Conservation (phyloP, 257 asterid genomes). For the Hygrophila difformis region DNA sequence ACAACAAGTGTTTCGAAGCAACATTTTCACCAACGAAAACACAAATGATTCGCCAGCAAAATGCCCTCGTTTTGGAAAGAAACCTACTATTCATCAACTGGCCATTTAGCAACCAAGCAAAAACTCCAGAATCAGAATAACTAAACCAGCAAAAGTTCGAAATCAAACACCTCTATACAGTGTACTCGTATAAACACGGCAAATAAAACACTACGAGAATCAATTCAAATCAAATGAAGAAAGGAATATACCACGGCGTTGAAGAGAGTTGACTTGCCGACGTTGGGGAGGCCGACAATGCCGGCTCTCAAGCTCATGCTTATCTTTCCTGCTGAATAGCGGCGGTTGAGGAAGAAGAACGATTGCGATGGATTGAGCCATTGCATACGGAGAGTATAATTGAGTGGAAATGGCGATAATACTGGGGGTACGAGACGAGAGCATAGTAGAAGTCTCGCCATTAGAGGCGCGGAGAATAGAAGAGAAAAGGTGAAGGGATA, state of each 20-base stretch:
- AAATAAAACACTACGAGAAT: neutral
- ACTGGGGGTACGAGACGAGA: slow-evolving; percentile 57
- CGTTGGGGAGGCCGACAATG: slow-evolving; percentile 97
- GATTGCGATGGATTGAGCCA: slow-evolving; percentile 41
- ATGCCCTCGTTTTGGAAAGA: neutral
- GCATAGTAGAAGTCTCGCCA: slow-evolving; percentile 61
- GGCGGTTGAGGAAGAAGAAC: slow-evolving; percentile 33
- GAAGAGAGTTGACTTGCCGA: slow-evolving; percentile 94
- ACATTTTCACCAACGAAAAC: too few species aligned
- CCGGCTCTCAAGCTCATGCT: slow-evolving; percentile 94
- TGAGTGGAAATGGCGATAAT: slow-evolving; percentile 32
- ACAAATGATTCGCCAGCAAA: too few species aligned
- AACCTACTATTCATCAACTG: neutral
- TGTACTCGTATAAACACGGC: neutral
- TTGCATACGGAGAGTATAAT: slow-evolving; percentile 34
- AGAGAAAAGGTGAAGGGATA: too few species aligned
- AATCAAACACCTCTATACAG: neutral
- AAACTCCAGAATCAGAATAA: neutral
- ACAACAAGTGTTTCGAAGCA: neutral
- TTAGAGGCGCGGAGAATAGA: slow-evolving; percentile 15
- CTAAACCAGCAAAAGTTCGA: neutral
- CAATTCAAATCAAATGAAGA: neutral
- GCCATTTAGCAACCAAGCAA: neutral
- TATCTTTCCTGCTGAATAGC: slow-evolving; percentile 55
- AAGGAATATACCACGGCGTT: slow-evolving; percentile 76